phyloP scores from a whole-genome alignment of 495 filamentous ascomycete species.

The Penicillium dipodomyicola region DNA sequence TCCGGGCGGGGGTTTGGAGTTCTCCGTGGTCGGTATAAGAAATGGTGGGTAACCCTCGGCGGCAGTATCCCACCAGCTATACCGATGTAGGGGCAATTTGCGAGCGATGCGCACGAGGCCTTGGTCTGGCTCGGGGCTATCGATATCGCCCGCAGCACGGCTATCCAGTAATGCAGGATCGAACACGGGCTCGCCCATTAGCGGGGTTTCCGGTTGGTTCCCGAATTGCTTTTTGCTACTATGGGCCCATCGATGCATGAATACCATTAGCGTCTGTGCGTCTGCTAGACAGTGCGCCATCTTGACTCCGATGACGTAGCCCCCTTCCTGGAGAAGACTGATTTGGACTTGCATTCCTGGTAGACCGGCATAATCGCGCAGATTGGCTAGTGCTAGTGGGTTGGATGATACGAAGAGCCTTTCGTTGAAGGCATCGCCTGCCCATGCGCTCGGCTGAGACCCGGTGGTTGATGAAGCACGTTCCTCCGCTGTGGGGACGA shows the following conservation, averaged over 20 bases:
- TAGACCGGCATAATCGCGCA: conserved; percentile 6
- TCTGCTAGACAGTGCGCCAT: conserved; percentile 50
- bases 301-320: conserved; percentile 40
- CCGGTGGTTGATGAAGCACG: conserved; percentile 4
- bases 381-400: conserved; percentile 1
- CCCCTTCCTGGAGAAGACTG: conserved; percentile 41
- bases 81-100: conserved; percentile 30
- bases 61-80: conserved; percentile 34
- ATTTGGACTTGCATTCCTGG: conserved; percentile 41
- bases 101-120: conserved; percentile 14
- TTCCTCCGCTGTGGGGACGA: conserved; percentile 5
- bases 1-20: conserved; percentile 9
- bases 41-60: conserved; percentile 3
- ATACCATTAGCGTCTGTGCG: conserved; percentile 44
- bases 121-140: conserved; percentile 20
- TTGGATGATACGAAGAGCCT: background rate
- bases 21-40: conserved; percentile 4
- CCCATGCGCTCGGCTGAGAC: conserved; percentile 13
- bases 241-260: conserved; percentile 45
- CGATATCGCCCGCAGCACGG: conserved; percentile 31
- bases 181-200: conserved; percentile 21
- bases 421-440: conserved; percentile 14
- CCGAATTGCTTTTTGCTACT: conserved; percentile 20
- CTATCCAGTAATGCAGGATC: conserved; percentile 29
- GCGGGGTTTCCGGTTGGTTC: background rate